Evolutionary conservation across 106 monocot species (phyloP).

Genomic region (Chionographis japonica): DNA sequence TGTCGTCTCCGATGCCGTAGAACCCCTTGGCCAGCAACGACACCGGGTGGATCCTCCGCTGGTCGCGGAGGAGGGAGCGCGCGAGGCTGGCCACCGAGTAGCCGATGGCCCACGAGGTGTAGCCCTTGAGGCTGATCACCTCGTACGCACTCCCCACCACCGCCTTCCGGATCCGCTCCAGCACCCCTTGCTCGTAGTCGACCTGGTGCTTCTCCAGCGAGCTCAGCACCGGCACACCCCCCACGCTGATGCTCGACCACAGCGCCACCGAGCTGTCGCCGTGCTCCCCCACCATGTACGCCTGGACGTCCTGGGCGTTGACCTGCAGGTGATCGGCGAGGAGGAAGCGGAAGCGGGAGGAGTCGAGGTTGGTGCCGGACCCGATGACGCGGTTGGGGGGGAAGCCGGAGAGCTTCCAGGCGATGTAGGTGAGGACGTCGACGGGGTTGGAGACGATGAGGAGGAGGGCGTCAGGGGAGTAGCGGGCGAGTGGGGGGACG

Average conservation of each 20-base stretch:
- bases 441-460: slow-evolving; percentile 82
- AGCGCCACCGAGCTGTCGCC: slow-evolving; percentile 95
- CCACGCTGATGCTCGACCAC: slow-evolving; percentile 88
- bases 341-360: slow-evolving; percentile 70
- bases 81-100: slow-evolving; percentile 77
- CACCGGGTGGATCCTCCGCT: slow-evolving; percentile 74
- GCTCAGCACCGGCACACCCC: slow-evolving; percentile 62
- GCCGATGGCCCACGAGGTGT: slow-evolving; percentile 93
- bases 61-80: slow-evolving; percentile 65
- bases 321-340: slow-evolving; percentile 76
- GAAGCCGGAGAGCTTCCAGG: slow-evolving; percentile 90
- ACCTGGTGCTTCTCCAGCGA: slow-evolving; percentile 32
- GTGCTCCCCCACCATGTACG: slow-evolving; percentile 95
- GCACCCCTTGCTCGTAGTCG: slow-evolving; percentile 30
- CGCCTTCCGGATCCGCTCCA: slow-evolving; percentile 62
- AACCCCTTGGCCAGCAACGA: slow-evolving; percentile 68
- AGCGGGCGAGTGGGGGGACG: slow-evolving; percentile 50
- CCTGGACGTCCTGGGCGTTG: slow-evolving; percentile 79
- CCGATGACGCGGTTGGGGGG: slow-evolving; percentile 78
- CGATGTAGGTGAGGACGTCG: slow-evolving; percentile 72
- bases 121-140: slow-evolving; percentile 77
- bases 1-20: slow-evolving; percentile 49
- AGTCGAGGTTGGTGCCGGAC: slow-evolving; percentile 86
- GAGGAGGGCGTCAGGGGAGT: slow-evolving; percentile 52
- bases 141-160: slow-evolving; percentile 84